Percentiles rank a stretch among this genome's conserved stretches.
phyloP scores from a whole-genome alignment of 495 filamentous ascomycete genomes.

The Penicillium canariense region DNA sequence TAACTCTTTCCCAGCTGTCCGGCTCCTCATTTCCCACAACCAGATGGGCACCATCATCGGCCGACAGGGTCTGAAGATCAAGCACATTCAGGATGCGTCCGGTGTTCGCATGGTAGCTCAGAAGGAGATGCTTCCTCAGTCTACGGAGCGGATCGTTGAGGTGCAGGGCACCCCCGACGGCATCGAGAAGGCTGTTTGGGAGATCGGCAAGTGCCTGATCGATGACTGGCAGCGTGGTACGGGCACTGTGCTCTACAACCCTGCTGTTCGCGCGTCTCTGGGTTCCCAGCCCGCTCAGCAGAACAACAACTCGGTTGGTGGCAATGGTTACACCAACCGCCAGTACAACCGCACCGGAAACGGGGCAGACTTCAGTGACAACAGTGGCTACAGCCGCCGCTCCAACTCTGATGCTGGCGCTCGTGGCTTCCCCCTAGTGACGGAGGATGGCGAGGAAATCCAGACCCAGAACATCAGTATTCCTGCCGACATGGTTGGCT shows the following conservation, averaged over 20 bases:
- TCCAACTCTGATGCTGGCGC: slow-evolving; percentile 75
- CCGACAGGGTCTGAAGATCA: slow-evolving; percentile 94
- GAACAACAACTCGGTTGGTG: slow-evolving; percentile 31
- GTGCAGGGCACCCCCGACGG: slow-evolving; percentile 90
- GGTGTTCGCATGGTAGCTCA: slow-evolving; percentile 98
- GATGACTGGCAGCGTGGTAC: slow-evolving; percentile 97
- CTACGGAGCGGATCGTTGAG: slow-evolving; percentile 97
- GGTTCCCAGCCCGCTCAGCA: slow-evolving; percentile 36
- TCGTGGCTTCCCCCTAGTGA: slow-evolving; percentile 74
- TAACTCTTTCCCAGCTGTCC: slow-evolving; percentile 68
- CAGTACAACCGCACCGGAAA: slow-evolving; percentile 92
- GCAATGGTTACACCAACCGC: slow-evolving; percentile 59
- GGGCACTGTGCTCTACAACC: slow-evolving; percentile 95
- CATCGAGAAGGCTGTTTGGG: slow-evolving; percentile 94
- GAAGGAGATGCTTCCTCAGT: slow-evolving; percentile 99
- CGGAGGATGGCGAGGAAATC: slow-evolving; percentile 94
- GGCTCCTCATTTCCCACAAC: slow-evolving; percentile 97
- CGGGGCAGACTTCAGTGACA: slow-evolving; percentile 94
- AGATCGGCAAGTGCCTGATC: slow-evolving; percentile 97
- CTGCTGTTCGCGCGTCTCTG: slow-evolving; percentile 77
- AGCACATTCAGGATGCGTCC: slow-evolving; percentile 96
- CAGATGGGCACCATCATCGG: slow-evolving; percentile 99
- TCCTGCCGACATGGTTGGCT: slow-evolving; percentile 98
- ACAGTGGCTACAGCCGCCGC: slow-evolving; percentile 65
- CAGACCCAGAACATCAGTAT: slow-evolving; percentile 99